Base-by-base conservation (phyloP, 2,329 filamentous ascomycete genomes). In the Neofusicoccum sp. region DNA sequence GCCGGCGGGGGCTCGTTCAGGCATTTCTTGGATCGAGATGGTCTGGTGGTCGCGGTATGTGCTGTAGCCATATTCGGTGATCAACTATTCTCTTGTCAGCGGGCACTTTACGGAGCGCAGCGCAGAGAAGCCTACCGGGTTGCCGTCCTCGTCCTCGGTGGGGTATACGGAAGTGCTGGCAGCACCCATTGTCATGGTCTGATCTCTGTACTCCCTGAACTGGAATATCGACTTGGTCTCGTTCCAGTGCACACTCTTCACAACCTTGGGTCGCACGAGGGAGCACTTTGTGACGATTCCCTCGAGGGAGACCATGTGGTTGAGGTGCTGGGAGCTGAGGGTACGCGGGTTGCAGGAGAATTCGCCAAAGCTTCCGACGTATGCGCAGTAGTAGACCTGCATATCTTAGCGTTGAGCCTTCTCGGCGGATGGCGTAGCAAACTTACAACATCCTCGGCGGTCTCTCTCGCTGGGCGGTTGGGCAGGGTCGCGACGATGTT, bases 11-110 rank as follows among this genome's bases (percentile, higher is more conserved):
- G 95, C 95, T 68, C 93, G 84, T 76, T 99, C 95, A 0, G 95
- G 95, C 95, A 99, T 99, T 79, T 99, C 95, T 77, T 99, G 95
- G 66, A 99, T 97, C 0, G 93, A 97, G 63, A 99, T 91, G 14
- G 91, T 96, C 75, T 99, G 95, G 73, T 99, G 95, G 73, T 99
- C 95, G 71, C 93, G 85, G 77, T 97, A 99, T 54, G 89, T 95
- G 74, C 89, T 96, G 78, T 96, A 93, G 26, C 95, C 95, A 73
- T 98, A 99, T 73, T 99, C 95, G 3, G 95, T 99, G 62, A 91
- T 85, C 20, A 99, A 82, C 78, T 84, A 64, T 14, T 56, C 57
- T 31, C 26, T 38, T 62, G 58, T 36, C 20, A 63, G 38, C 36
- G 33, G 36, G 6, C 36, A 61, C 9, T 8, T 14, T 49, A 54